Percentiles rank a stretch among this genome's conserved stretches.
Conservation (phyloP, 1,284 basidiomycete genomes). For the Taiwanofungus camphoratus region DNA sequence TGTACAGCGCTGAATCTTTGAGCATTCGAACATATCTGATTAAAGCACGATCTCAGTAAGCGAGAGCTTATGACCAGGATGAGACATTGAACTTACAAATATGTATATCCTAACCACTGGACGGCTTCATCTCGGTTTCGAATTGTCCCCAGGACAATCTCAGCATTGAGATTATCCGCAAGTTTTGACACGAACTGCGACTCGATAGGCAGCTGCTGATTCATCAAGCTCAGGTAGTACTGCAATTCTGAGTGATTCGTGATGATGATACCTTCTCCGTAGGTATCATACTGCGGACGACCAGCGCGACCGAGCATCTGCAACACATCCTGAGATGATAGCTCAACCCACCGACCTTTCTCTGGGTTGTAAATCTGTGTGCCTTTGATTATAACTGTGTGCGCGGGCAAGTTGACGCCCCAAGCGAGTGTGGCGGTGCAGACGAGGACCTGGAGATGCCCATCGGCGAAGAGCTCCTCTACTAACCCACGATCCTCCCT, state of each 20-base stretch:
- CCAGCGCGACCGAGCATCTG: slow-evolving; percentile 99
- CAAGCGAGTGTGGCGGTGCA: slow-evolving; percentile 98
- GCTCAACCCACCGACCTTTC: slow-evolving; percentile 95
- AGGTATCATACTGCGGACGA: slow-evolving; percentile 96
- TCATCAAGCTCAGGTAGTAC: slow-evolving; percentile 92
- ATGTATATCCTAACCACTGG: slow-evolving; percentile 95
- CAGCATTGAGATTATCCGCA: slow-evolving; percentile 96
- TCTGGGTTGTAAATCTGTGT: slow-evolving; percentile 99
- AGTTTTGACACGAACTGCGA: slow-evolving; percentile 91
- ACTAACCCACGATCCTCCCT: slow-evolving; percentile 89
- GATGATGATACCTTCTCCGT: slow-evolving; percentile 97
- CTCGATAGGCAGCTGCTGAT: slow-evolving; percentile 96
- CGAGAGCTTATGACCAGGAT: slow-evolving; percentile 7
- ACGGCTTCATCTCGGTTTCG: slow-evolving; percentile 96
- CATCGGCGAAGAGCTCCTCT: slow-evolving; percentile 93
- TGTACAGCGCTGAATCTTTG: slow-evolving; percentile 84
- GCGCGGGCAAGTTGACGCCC: slow-evolving; percentile 98
- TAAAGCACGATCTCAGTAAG: too few species aligned
- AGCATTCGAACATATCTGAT: slow-evolving; percentile 93
- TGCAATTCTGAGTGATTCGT: slow-evolving; percentile 97
- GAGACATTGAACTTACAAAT: slow-evolving; percentile 55
- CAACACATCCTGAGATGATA: slow-evolving; percentile 94
- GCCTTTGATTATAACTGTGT: slow-evolving; percentile 99
- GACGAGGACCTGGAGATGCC: slow-evolving; percentile 91
- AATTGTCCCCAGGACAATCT: slow-evolving; percentile 94